These are phyloP conservation scores for Coffea humblotiana DNA, from an alignment of 305 asterid genomes.

Conservation along the genomic window DNA sequence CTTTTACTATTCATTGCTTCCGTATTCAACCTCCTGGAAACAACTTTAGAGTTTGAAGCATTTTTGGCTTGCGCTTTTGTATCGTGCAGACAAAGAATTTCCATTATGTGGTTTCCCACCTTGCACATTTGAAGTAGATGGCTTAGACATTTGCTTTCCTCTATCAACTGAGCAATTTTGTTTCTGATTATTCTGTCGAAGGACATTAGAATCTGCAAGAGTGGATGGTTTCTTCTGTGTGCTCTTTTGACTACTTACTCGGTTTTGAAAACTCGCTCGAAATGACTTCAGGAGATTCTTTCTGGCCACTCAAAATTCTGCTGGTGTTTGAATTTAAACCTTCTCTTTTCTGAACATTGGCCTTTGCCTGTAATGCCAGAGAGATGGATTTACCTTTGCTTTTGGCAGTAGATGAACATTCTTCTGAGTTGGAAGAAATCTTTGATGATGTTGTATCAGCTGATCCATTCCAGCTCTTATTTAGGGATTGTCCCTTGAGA, in stretches of 20 bases:
- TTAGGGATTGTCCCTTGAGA: conserved; percentile 44
- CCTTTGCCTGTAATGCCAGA: conserved; percentile 92
- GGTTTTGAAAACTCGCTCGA: conserved; percentile 48
- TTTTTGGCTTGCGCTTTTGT: conserved; percentile 42
- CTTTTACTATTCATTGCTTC: conserved; percentile 44
- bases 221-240: conserved; percentile 45
- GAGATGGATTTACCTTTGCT: conserved; percentile 70
- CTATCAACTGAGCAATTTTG: conserved; percentile 59
- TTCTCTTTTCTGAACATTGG: conserved; percentile 79
- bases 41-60: conserved; percentile 45
- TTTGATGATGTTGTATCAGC: conserved; percentile 37
- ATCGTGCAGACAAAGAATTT: conserved; percentile 48
- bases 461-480: conserved; percentile 52
- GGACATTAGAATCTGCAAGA: conserved; percentile 42
- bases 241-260: conserved; percentile 40
- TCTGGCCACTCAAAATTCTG: conserved; percentile 29
- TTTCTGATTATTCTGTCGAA: conserved; percentile 82
- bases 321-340: conserved; percentile 34
- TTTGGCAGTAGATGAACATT: conserved; percentile 36
- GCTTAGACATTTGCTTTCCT: conserved; percentile 49
- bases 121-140: conserved; percentile 34
- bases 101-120: conserved; percentile 41
- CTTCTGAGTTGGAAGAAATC: conserved; percentile 44
- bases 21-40: conserved; percentile 48
- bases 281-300: conserved; percentile 42